Conservation (phyloP, 257 asterid genomes). For the Verbena officinalis region DNA sequence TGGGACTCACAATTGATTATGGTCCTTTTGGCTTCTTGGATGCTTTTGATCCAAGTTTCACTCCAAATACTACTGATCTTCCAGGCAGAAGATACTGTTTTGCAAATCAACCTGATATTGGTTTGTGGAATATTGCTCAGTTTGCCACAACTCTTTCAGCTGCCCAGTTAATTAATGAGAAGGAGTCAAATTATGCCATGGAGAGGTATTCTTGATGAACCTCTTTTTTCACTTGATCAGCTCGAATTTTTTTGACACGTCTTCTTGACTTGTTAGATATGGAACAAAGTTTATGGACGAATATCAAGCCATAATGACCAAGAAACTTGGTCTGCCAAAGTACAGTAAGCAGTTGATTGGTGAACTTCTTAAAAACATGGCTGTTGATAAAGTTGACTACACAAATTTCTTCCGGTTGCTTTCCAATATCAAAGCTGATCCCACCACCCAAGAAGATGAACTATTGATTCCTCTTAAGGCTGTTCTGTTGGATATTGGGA, state of each 20-base stretch:
- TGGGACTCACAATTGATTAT: constrained; percentile 95
- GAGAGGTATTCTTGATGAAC: constrained; percentile 65
- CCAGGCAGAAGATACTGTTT: constrained; percentile 98
- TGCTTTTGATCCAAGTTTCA: constrained; percentile 95
- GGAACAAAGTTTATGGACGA: constrained; percentile 95
- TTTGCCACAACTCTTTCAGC: constrained; percentile 72
- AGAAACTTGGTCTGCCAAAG: constrained; percentile 86
- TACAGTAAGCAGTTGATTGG: constrained; percentile 86
- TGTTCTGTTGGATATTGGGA: constrained; percentile 90
- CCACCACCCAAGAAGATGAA: constrained; percentile 59
- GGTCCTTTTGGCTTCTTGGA: constrained; percentile 99
- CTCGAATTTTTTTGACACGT: constrained; percentile 25
- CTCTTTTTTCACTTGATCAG: constrained; percentile 13
- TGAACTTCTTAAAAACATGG: constrained; percentile 92
- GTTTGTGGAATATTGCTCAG: constrained; percentile 93
- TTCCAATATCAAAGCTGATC: constrained; percentile 82
- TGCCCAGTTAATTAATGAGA: constrained; percentile 74
- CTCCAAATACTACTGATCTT: constrained; percentile 99
- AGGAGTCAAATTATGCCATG: constrained; percentile 83
- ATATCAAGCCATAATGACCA: constrained; percentile 93
- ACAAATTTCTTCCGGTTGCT: constrained; percentile 94
- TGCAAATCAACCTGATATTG: constrained; percentile 98
- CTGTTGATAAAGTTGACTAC: constrained; percentile 98
- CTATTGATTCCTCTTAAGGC: constrained; percentile 83
- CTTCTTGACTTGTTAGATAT: constrained; percentile 50